A percentile compares a stretch with the other conserved stretches of the same genome.
phyloP scores from a whole-genome alignment of 495 filamentous ascomycete genomes.

The Aspergillus sclerotioniger region DNA sequence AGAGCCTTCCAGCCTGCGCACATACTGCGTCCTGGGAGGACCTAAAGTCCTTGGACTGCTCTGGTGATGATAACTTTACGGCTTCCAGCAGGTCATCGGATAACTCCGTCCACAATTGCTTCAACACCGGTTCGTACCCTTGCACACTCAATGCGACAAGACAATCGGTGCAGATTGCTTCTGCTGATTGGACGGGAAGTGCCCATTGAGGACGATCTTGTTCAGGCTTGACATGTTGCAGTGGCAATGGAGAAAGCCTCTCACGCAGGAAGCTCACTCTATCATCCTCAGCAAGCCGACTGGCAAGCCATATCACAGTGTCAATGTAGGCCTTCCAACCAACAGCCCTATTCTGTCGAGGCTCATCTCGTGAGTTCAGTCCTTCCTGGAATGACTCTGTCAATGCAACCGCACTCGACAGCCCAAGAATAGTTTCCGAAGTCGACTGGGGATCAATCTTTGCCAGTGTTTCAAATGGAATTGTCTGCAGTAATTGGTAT shows the following conservation, averaged over 20 bases:
- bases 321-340: constrained; percentile 76
- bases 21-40: constrained; percentile 66
- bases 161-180: constrained; percentile 39
- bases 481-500: constrained; percentile 51
- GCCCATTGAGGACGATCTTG: constrained; percentile 49
- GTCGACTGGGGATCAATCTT: constrained; percentile 46
- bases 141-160: constrained; percentile 30
- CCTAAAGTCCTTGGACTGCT: constrained; percentile 71
- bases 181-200: constrained; percentile 38
- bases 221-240: constrained; percentile 53
- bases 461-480: constrained; percentile 57
- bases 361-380: constrained; percentile 70
- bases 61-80: constrained; percentile 69
- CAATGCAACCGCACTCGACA: constrained; percentile 40
- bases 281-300: constrained; percentile 44
- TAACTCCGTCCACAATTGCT: constrained; percentile 53
- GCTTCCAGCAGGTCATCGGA: constrained; percentile 55
- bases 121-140: constrained; percentile 31
- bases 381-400: constrained; percentile 65
- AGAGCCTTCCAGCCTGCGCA: constrained; percentile 60
- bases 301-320: constrained; percentile 48
- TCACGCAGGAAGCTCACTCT: constrained; percentile 45
- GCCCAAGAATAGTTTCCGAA: constrained; percentile 20
- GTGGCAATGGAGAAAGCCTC: constrained; percentile 55
- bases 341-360: constrained; percentile 56